Percentiles rank a stretch among this genome's conserved stretches.
Conservation (phyloP, 129 eudicot genomes). For the Rutidosis leptorrhynchoides region DNA sequence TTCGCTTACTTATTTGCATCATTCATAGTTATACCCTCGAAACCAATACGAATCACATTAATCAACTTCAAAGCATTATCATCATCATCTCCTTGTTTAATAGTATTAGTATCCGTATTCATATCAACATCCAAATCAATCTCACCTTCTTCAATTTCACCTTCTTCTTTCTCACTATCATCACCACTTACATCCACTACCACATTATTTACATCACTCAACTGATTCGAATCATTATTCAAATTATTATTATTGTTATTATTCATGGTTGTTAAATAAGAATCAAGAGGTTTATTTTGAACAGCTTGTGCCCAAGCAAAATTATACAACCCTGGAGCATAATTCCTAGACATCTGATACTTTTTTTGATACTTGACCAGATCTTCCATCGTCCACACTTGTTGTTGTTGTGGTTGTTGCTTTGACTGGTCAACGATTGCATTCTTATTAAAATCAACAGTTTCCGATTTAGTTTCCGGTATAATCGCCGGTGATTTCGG, state of each 20-base stretch:
- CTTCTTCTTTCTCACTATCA: slow-evolving; percentile 55
- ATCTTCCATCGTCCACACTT: slow-evolving; percentile 89
- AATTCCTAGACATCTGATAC: slow-evolving; percentile 54
- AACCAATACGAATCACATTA: slow-evolving; percentile 42
- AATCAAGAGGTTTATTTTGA: slow-evolving; percentile 85
- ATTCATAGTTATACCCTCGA: slow-evolving; percentile 46
- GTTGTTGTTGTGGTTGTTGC: slow-evolving; percentile 33
- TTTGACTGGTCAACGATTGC: slow-evolving; percentile 24
- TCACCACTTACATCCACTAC: slow-evolving; percentile 45
- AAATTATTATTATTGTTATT: slow-evolving; percentile 26
- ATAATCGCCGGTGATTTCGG: slow-evolving; percentile 25
- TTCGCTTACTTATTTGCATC: slow-evolving; percentile 65
- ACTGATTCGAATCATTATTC: neutral
- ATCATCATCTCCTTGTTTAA: slow-evolving; percentile 32
- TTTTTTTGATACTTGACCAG: slow-evolving; percentile 67
- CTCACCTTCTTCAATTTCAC: slow-evolving; percentile 74
- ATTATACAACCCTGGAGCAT: slow-evolving; percentile 71
- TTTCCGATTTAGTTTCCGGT: slow-evolving; percentile 19
- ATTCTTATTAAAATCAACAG: slow-evolving; percentile 11
- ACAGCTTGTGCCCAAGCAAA: slow-evolving; percentile 99
- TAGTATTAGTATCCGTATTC: neutral
- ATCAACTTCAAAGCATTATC: slow-evolving; percentile 38
- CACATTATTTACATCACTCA: slow-evolving; percentile 18
- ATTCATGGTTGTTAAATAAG: slow-evolving; percentile 50
- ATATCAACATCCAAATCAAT: slow-evolving; percentile 46